Conservation (phyloP, 345 rosid species). For the Euphorbia lathyris region DNA sequence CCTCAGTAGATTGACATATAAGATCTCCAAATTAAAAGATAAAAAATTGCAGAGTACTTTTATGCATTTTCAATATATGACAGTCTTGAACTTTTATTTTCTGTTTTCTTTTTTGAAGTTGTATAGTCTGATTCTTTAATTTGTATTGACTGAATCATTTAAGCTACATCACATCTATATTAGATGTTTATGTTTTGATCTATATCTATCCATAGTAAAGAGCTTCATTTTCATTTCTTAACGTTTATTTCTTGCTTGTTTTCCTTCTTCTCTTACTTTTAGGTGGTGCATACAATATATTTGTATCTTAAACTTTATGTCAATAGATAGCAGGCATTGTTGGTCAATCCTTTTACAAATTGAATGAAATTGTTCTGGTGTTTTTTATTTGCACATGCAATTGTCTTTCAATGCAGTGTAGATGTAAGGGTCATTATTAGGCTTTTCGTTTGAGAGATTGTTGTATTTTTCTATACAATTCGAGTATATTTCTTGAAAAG, state of each 20-base stretch:
- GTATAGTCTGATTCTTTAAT: neutral
- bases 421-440: neutral
- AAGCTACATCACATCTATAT: neutral
- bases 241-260: neutral
- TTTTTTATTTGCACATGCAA: neutral
- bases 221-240: neutral
- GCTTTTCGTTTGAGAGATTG: neutral
- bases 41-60: too few species aligned
- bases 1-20: too few species aligned
- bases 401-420: neutral
- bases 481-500: neutral
- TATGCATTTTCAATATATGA: too few species aligned
- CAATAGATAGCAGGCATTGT: neutral
- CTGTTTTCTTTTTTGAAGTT: neutral
- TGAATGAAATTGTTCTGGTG: neutral
- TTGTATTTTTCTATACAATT: neutral
- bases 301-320: conserved; percentile 1
- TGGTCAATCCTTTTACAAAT: neutral
- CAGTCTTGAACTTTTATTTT: too few species aligned
- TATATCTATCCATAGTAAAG: neutral
- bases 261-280: neutral
- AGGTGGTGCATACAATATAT: neutral
- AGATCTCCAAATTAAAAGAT: neutral
- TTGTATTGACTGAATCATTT: neutral
- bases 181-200: neutral